A percentile compares a stretch with the other conserved stretches of the same genome.
Conservation (phyloP, 140 eudicot species). For the Stevia rebaudiana region DNA sequence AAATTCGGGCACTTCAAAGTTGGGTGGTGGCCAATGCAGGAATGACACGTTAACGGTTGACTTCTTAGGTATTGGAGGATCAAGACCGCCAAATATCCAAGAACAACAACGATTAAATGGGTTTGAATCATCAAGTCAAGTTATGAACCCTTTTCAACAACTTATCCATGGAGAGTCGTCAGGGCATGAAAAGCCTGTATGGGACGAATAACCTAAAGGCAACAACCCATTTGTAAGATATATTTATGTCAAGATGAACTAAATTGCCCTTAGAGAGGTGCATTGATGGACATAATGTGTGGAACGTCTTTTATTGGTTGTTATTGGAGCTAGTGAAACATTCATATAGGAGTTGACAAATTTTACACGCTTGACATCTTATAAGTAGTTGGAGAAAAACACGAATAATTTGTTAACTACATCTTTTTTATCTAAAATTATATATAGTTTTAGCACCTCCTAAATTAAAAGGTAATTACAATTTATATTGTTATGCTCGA, state of each 20-base stretch:
- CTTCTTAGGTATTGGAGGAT: constrained; percentile 69
- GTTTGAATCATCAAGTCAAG: constrained; percentile 40
- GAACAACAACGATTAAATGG: constrained; percentile 36
- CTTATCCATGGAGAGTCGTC: constrained; percentile 35
- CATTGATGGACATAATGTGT: too few species aligned
- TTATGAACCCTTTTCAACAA: constrained; percentile 53
- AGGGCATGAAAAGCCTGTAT: constrained; percentile 45
- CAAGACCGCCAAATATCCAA: constrained; percentile 41
- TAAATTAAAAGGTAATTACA: too few species aligned
- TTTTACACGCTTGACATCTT: too few species aligned
- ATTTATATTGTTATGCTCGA: too few species aligned
- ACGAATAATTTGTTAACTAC: too few species aligned
- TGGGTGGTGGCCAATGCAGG: not conserved
- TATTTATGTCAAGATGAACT: not conserved
- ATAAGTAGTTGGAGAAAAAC: too few species aligned
- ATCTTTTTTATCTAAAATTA: too few species aligned
- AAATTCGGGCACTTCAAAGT: constrained; percentile 14
- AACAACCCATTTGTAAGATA: not conserved
- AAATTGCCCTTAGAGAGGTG: not conserved
- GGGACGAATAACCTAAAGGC: constrained; percentile 34
- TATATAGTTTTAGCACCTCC: too few species aligned
- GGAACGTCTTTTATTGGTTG: too few species aligned
- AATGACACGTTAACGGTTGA: constrained; percentile 54
- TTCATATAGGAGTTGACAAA: too few species aligned
- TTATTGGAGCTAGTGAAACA: too few species aligned